Conservation (phyloP, 352 stramenopile species). For the Phytophthora constricta region DNA sequence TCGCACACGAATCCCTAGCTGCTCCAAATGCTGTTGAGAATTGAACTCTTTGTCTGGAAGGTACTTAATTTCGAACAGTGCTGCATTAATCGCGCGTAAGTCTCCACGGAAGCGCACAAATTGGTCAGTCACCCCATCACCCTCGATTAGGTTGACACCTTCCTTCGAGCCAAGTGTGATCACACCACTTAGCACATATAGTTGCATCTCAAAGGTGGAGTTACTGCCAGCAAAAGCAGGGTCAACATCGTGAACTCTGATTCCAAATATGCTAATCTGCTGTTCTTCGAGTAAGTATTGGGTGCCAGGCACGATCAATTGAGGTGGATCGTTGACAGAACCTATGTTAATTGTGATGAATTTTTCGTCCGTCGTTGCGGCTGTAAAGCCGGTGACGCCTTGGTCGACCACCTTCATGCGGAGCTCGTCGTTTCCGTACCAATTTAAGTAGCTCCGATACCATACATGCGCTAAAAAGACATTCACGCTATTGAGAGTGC, state of each 20-base stretch:
- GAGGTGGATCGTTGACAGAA: slow-evolving; percentile 71
- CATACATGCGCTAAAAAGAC: slow-evolving; percentile 47
- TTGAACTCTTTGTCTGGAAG: slow-evolving; percentile 79
- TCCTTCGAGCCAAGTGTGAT: slow-evolving; percentile 43
- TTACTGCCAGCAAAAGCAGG: slow-evolving; percentile 38
- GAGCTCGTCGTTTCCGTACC: slow-evolving; percentile 73
- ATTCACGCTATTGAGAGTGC: slow-evolving; percentile 67
- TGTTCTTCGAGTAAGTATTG: slow-evolving; percentile 68
- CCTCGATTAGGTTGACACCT: slow-evolving; percentile 53
- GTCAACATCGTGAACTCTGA: slow-evolving; percentile 69
- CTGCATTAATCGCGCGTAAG: slow-evolving; percentile 63
- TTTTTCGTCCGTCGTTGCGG: slow-evolving; percentile 42
- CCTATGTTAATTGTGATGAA: slow-evolving; percentile 44
- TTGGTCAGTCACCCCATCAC: slow-evolving; percentile 55
- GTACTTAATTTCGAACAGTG: slow-evolving; percentile 82
- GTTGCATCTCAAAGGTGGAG: slow-evolving; percentile 59
- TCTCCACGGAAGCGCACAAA: slow-evolving; percentile 62
- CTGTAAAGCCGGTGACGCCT: slow-evolving; percentile 64
- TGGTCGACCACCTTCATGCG: slow-evolving; percentile 65
- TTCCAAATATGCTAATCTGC: slow-evolving; percentile 69
- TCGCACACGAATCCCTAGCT: slow-evolving; percentile 57
- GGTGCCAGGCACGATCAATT: slow-evolving; percentile 54
- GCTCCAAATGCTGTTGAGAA: slow-evolving; percentile 62
- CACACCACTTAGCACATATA: slow-evolving; percentile 62
- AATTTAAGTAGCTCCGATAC: slow-evolving; percentile 75